A percentile compares a stretch with the other conserved stretches of the same genome.
Conservation (phyloP, 2,329 filamentous ascomycete genomes). For the Colletotrichum euphorbiae region DNA sequence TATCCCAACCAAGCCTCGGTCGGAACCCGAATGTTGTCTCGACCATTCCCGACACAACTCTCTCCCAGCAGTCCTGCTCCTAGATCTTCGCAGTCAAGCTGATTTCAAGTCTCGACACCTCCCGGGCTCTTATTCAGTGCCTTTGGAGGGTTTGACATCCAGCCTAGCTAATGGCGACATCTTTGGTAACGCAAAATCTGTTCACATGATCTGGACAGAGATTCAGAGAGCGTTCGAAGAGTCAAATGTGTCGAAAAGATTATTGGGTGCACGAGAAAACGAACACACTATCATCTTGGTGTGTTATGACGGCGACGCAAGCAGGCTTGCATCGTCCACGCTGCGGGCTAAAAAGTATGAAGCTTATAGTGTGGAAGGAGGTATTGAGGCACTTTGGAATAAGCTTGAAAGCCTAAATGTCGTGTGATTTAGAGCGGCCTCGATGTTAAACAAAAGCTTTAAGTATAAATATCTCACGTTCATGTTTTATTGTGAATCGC, state of each 20-base stretch:
- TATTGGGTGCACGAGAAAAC: neutral
- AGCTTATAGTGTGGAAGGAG: conserved; percentile 24
- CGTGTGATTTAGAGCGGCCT: neutral
- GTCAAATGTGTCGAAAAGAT: neutral
- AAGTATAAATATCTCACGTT: no score
- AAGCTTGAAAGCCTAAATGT: neutral
- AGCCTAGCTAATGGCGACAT: conserved; percentile 18
- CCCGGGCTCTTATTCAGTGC: conserved; percentile 4
- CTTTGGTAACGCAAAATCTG: conserved; percentile 25
- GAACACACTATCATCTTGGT: neutral
- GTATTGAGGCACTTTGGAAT: conserved; percentile 14
- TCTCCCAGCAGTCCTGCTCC: neutral
- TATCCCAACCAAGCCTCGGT: neutral
- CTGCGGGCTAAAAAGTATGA: conserved; percentile 4
- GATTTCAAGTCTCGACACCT: conserved; percentile 28
- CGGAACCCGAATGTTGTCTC: neutral
- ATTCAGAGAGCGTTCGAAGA: neutral
- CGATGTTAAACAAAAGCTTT: no score
- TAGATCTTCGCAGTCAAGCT: neutral
- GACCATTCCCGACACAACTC: neutral
- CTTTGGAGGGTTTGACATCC: conserved; percentile 1
- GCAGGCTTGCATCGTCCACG: conserved; percentile 9
- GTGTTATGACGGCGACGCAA: conserved; percentile 28
- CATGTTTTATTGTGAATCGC: no score
- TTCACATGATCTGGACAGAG: conserved; percentile 17